Evolutionary conservation across 2,329 filamentous ascomycete species (phyloP).

Genomic region (Fusarium subtropicale): DNA sequence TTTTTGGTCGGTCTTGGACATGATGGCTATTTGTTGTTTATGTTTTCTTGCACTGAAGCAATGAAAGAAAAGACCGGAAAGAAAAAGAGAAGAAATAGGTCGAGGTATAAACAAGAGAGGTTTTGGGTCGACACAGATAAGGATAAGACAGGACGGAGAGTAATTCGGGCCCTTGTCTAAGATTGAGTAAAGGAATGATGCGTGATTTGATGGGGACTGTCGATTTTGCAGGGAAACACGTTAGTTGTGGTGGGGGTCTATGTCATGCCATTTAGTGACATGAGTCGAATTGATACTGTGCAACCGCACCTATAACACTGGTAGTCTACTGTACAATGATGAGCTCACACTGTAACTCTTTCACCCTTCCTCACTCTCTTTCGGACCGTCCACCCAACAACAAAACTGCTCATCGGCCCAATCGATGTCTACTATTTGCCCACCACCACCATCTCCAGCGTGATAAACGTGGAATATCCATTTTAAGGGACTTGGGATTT

Average conservation of each 20-base stretch:
- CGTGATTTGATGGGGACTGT: constrained; percentile 50
- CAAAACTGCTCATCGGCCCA: constrained; percentile 41
- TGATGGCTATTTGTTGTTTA: constrained; percentile 48
- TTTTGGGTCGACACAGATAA: constrained; percentile 24
- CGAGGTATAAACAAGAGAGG: constrained; percentile 32
- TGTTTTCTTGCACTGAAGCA: constrained; percentile 28
- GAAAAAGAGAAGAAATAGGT: constrained; percentile 21
- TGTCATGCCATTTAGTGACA: constrained; percentile 42
- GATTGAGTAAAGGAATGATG: constrained; percentile 43
- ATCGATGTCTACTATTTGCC: constrained; percentile 41
- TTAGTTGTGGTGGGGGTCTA: constrained; percentile 45
- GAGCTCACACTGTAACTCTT: constrained; percentile 7
- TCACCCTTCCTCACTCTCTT: constrained; percentile 17
- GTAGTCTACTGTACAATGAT: constrained; percentile 20
- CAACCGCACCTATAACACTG: fast-evolving
- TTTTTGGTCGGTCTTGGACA: constrained; percentile 69
- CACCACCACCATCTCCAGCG: constrained; percentile 28
- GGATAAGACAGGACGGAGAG: constrained; percentile 34
- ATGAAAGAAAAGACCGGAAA: constrained; percentile 31
- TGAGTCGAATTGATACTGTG: constrained; percentile 32
- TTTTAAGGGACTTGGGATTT: constrained; percentile 30
- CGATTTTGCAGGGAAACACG: constrained; percentile 45
- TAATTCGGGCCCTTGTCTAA: constrained; percentile 28
- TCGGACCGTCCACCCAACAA: constrained; percentile 41
- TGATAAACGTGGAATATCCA: constrained; percentile 4